phyloP scores from a whole-genome alignment of 2,329 filamentous ascomycete genomes.

The Penicillium sp. region DNA sequence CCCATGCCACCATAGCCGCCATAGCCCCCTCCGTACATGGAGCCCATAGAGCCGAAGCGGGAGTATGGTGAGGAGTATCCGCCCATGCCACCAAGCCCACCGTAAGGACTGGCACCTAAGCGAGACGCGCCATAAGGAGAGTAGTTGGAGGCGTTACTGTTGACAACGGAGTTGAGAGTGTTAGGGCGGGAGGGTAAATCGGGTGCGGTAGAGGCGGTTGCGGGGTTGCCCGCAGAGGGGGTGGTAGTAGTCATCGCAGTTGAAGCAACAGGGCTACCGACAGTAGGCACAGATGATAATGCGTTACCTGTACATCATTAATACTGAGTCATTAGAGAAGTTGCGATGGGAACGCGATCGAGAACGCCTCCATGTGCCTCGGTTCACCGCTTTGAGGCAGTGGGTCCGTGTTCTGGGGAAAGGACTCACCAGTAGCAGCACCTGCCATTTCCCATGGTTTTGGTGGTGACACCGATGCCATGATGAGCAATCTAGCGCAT shows the following conservation, averaged over 20 bases:
- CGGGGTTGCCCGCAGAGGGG: slow-evolving; percentile 44
- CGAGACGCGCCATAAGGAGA: slow-evolving; percentile 62
- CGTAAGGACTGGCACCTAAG: slow-evolving; percentile 54
- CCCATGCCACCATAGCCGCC: slow-evolving; percentile 46
- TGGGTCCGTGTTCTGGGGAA: neutral
- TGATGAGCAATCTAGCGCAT: slow-evolving; percentile 39
- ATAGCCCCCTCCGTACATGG: slow-evolving; percentile 34
- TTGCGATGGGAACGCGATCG: neutral
- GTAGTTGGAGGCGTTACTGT: slow-evolving; percentile 84
- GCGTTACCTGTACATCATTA: slow-evolving; percentile 23
- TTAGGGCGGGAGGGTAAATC: slow-evolving; percentile 79
- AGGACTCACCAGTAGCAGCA: slow-evolving; percentile 54
- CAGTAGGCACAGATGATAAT: slow-evolving; percentile 25
- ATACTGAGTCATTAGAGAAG: neutral
- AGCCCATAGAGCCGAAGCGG: slow-evolving; percentile 52
- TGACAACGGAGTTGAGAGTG: slow-evolving; percentile 75
- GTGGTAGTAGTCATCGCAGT: slow-evolving; percentile 39
- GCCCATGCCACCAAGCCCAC: slow-evolving; percentile 53
- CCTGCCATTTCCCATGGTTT: slow-evolving; percentile 94
- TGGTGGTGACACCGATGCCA: slow-evolving; percentile 75
- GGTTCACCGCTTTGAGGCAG: slow-evolving; percentile 1
- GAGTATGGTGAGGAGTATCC: slow-evolving; percentile 58
- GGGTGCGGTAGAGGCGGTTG: slow-evolving; percentile 55
- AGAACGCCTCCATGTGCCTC: neutral
- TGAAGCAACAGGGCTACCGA: slow-evolving; percentile 26